Base-by-base conservation (phyloP, 805 yeast genomes). In the Pichia heedii region DNA sequence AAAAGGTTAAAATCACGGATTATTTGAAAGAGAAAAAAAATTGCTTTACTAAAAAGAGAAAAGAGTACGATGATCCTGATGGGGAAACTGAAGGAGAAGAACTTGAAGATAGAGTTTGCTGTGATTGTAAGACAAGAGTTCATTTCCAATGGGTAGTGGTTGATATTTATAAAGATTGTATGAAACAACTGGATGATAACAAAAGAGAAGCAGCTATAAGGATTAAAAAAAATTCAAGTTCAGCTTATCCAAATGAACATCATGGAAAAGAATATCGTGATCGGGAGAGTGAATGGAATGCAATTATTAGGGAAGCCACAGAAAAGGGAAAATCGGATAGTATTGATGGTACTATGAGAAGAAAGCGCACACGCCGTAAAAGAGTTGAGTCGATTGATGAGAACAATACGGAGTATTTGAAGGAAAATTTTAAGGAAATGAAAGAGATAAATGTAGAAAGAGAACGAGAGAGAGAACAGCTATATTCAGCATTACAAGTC, bases 71-170 rank as follows among this genome's bases (percentile, higher is more conserved):
- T 16, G 41, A 32, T 11, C 32, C 10, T 8, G 34, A 39, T 4
- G 21, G 36, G 9, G 37, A 27, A 19, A 45, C 50, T 10, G 50
- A 42, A 26, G 50, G 27, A 22, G 50, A 52, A 18, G 52, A 51
- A 19, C 43, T 43, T n/a, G 73, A 68, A 11, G 79, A 75, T 41
- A 62, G 59, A 19, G 57, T 74, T 27, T 76, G 81, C 55, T 68
- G 61, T 35, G 59, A 63, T 22, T 76, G 81, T 52, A 68, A 71
- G 43, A 68, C 79, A 4, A 63, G 65, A 43, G 65, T 74, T 18
- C 67, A 71, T 18, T 71, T 70, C 52, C 69, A 68, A 44, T 75
- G 75, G 65, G 59, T 73, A 46, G 65, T 67, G 33, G 55, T 71
- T 34, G 67, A 60, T 42, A 36, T 54, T 27, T 49, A 45, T 40